Evolutionary conservation across 2,329 filamentous ascomycete genomes (phyloP).

Genomic region (Sporothrix brunneoviolacea): DNA sequence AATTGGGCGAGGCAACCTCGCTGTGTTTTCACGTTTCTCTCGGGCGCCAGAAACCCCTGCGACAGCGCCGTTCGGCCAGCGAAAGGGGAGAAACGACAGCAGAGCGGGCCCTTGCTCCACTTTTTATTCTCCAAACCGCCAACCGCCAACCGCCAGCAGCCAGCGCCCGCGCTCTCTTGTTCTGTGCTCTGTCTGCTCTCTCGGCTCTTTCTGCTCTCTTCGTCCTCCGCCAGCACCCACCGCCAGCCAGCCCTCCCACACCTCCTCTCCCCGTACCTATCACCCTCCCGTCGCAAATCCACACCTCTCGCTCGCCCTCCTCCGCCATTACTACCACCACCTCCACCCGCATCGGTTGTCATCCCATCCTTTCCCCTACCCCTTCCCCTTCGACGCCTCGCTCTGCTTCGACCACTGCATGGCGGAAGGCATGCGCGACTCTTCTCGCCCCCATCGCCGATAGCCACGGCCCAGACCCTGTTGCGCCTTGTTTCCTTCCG

Average conservation of each 20-base stretch:
- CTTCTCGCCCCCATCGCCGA: constrained; percentile 1
- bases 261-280: neutral
- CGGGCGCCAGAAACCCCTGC: neutral
- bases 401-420: neutral
- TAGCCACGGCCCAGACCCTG: constrained; percentile 6
- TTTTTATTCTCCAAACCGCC: constrained; percentile 4
- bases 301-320: neutral
- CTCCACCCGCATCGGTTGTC: constrained; percentile 7
- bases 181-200: too few relatives aligned
- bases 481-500: constrained; percentile 7
- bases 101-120: too few relatives aligned
- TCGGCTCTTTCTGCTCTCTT: too few relatives aligned
- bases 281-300: constrained; percentile 11
- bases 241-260: neutral
- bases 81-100: neutral
- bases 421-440: neutral
- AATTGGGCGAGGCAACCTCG: constrained; percentile 1
- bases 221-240: neutral
- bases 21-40: constrained; percentile 6
- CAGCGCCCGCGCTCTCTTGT: too few relatives aligned
- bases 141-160: neutral
- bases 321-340: neutral
- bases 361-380: neutral
- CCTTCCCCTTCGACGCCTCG: neutral
- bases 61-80: neutral